These are phyloP conservation scores for Agrocybe praecox DNA, from an alignment of 768 basidiomycete genomes.

Conservation along the genomic window DNA sequence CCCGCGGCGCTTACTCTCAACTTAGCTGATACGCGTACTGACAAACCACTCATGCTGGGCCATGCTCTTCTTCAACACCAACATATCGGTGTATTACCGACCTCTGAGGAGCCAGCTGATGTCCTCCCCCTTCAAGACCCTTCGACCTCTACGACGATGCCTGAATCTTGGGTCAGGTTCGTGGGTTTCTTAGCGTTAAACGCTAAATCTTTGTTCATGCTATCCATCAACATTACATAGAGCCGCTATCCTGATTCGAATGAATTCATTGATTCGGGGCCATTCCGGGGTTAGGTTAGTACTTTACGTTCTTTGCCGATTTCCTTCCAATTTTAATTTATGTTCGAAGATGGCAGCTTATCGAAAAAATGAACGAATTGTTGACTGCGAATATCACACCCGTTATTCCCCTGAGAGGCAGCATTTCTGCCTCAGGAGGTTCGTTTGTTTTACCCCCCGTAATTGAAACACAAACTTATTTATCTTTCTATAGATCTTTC, in stretches of 20 bases:
- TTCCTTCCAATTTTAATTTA: neutral
- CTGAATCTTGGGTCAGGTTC: slow-evolving; percentile 81
- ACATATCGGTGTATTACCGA: slow-evolving; percentile 67
- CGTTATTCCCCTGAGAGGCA: slow-evolving; percentile 79
- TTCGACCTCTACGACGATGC: slow-evolving; percentile 70
- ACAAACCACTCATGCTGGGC: slow-evolving; percentile 62
- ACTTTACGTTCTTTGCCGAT: neutral
- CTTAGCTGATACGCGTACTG: slow-evolving; percentile 74
- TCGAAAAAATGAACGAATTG: slow-evolving; percentile 69
- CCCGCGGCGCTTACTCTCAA: neutral
- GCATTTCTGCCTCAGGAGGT: slow-evolving; percentile 82
- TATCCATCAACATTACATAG: slow-evolving; percentile 31
- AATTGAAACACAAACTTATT: slow-evolving; percentile 1
- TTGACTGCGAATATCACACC: slow-evolving; percentile 67
- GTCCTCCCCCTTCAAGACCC: slow-evolving; percentile 72
- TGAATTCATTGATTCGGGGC: slow-evolving; percentile 81
- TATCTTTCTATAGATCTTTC: slow-evolving; percentile 41
- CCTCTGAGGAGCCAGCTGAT: slow-evolving; percentile 45
- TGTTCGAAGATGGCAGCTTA: slow-evolving; percentile 60
- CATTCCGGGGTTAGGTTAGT: slow-evolving; percentile 73
- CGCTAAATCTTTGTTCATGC: neutral
- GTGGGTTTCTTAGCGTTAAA: slow-evolving; percentile 11
- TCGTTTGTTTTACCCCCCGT: slow-evolving; percentile 16
- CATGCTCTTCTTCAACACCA: slow-evolving; percentile 75
- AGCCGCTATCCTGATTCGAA: slow-evolving; percentile 76